Percentiles rank a stretch among this genome's conserved stretches.
Conservation (phyloP, 2,329 filamentous ascomycete species). For the Neonectria sp. region DNA sequence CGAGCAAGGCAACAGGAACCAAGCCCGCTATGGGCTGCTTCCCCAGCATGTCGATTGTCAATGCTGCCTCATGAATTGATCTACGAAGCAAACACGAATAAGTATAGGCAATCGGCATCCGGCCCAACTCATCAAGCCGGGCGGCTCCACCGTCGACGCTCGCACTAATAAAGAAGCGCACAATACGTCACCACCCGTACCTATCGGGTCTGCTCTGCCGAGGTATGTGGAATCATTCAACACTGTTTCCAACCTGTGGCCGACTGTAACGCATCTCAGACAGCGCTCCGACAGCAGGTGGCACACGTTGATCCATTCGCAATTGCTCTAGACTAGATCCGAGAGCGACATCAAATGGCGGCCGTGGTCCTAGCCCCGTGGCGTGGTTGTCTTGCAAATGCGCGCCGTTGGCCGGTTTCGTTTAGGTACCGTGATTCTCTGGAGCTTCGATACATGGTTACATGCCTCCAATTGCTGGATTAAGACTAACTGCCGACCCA, state of each 20-base stretch:
- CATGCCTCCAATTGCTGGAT: not conserved
- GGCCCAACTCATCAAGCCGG: slow-evolving; percentile 41
- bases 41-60: no score
- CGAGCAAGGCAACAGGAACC: no score
- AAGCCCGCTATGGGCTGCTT: no score
- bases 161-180: slow-evolving; percentile 12
- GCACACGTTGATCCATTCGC: not conserved
- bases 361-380: not conserved
- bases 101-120: slow-evolving; percentile 28
- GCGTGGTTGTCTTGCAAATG: not conserved
- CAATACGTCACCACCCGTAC: slow-evolving; percentile 40
- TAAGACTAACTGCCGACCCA: slow-evolving; percentile 26
- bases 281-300: slow-evolving; percentile 7
- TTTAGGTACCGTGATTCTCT: not conserved
- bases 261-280: not conserved
- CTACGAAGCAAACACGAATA: not conserved
- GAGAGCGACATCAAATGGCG: not conserved
- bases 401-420: not conserved
- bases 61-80: no score
- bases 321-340: not conserved
- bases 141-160: slow-evolving; percentile 30
- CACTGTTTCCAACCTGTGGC: slow-evolving; percentile 1
- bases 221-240: slow-evolving; percentile 37
- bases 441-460: not conserved
- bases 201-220: slow-evolving; percentile 40